Evolutionary conservation across 1,284 basidiomycete genomes (phyloP), one percentile per base, ranked within the genome.

Genomic region (Leccinum pallidistipes): DNA sequence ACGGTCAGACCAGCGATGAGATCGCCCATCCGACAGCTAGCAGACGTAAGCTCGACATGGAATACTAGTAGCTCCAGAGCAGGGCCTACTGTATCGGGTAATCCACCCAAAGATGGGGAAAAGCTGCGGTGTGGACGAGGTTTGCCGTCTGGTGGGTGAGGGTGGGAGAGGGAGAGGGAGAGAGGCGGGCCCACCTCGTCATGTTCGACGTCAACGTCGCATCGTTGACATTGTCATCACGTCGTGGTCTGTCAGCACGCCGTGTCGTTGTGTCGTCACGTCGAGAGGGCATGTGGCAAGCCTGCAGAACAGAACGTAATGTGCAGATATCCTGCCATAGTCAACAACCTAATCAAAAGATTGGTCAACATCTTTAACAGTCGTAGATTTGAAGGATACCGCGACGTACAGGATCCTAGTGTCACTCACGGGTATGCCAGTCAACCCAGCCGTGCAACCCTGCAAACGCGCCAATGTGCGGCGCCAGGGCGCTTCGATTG

Each of bases 1-100:
- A 97, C 94, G 0, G 95, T 97, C 55, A 97, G 77, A 60, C 94
- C 91, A 59, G 95, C 94, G 67, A 97, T 86, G 31, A 96, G 71
- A 77, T 97, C 95, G 55, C 94, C 89, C 21, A 92, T 32, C 84
- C 86, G 43, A 86, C 61, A 74, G 92, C 89, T 90, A 64, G 29
- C 10, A 38, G 16, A 24, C 1, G 9, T 62, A 32, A 64, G 47
- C 8, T 12, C 4, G 9, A 43, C 21, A 49, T 27, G 24, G 14
- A 27, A 49, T 7, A 27, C 47, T n/a, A 8, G 34, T n/a, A 21
- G 18, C 6, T 18, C 5, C 2, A 7, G 16, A 5, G 29, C 53
- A 24, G 45, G 12, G 77, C 86, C 67, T 58, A 90, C 90, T 96
- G 78, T 97, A 97, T 68, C 92, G 83, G 8, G 86, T 83, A 47